Base-by-base conservation (phyloP, 2,329 filamentous ascomycete species). In the Fusarium staphyleae region DNA sequence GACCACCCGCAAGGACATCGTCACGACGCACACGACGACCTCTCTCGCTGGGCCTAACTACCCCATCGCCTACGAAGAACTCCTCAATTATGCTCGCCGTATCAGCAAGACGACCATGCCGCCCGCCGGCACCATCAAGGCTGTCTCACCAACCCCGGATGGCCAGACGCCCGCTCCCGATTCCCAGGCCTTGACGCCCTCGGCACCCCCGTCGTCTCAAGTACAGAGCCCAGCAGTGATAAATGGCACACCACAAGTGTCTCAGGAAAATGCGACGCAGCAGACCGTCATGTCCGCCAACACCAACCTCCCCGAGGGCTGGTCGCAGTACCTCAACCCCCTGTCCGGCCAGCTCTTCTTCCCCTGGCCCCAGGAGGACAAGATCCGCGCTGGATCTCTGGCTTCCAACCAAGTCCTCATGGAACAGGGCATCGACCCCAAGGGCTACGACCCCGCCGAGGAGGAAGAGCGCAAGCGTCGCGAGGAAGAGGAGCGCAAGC, bases 61-160 rank as follows among this genome's bases (percentile, higher is more conserved):
- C 62, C 74, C 79, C 9, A 82, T 95, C 42, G 82, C 82, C 3
- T 90, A 91, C 68, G 81, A 86, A 36, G 87, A 93, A 62, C 83
- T 96, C 0, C 85, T 96, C 16, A 81, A 79, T 57, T 95, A 91
- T 70, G 91, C 90, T 16, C 87, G 88, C 35, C 86, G 87, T 60
- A 95, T 96, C 68, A 89, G 87, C 71, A 89, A 87, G 70, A 91
- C 87, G 60, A 93, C 91, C 1, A 81, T 91, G 11, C 90, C 91
- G 0, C 87, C 87, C 0, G 84, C 84, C 0, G 76, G 77, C 39
- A 76, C 78, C 41, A 72, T 77, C 11, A 78, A 80, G 57, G 70
- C 73, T 16, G 48, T 74, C 15, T 66, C 70, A 15, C 52, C 70
- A 1, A 57, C 66, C 3, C 67, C 70, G 1, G 70, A 66, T 12